Evolutionary conservation across 345 rosid genomes (phyloP).

Genomic region (Iberis pinnata): DNA sequence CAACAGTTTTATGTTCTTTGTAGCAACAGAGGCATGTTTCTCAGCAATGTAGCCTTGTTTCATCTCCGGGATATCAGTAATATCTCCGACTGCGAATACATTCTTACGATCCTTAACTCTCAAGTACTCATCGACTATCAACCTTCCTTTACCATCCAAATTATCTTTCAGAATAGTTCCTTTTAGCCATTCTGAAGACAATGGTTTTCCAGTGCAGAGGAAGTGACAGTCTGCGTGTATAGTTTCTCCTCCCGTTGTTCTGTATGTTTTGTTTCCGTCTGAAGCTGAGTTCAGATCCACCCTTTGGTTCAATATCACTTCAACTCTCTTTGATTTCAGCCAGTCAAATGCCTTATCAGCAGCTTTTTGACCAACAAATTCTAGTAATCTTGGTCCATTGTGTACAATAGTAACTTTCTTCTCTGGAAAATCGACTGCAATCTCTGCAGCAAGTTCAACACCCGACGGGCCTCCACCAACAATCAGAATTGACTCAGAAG

Average conservation of each 20-base stretch:
- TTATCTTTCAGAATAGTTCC: constrained; percentile 42
- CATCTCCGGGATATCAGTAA: constrained; percentile 53
- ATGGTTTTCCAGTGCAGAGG: constrained; percentile 46
- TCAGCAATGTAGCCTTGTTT: constrained; percentile 79
- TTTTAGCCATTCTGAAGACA: constrained; percentile 50
- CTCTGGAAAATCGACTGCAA: constrained; percentile 56
- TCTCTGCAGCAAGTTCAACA: constrained; percentile 87
- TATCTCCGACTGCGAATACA: constrained; percentile 54
- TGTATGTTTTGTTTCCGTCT: constrained; percentile 39
- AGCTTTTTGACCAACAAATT: constrained; percentile 54
- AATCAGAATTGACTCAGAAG: constrained; percentile 65
- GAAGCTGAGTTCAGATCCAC: constrained; percentile 47
- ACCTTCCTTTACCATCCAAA: constrained; percentile 45
- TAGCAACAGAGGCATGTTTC: constrained; percentile 53
- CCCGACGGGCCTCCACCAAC: constrained; percentile 96
- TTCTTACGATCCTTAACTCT: constrained; percentile 39
- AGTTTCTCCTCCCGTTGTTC: constrained; percentile 53
- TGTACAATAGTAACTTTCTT: constrained; percentile 58
- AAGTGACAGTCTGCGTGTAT: constrained; percentile 54
- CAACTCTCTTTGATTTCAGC: constrained; percentile 50
- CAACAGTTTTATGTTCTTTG: constrained; percentile 59
- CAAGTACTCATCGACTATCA: constrained; percentile 49
- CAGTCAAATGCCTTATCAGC: constrained; percentile 45
- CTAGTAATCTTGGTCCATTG: constrained; percentile 55
- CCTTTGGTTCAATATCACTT: constrained; percentile 55